phyloP scores from a whole-genome alignment of 1,139 yeast genomes.

The Sugiyamaella sp. region DNA sequence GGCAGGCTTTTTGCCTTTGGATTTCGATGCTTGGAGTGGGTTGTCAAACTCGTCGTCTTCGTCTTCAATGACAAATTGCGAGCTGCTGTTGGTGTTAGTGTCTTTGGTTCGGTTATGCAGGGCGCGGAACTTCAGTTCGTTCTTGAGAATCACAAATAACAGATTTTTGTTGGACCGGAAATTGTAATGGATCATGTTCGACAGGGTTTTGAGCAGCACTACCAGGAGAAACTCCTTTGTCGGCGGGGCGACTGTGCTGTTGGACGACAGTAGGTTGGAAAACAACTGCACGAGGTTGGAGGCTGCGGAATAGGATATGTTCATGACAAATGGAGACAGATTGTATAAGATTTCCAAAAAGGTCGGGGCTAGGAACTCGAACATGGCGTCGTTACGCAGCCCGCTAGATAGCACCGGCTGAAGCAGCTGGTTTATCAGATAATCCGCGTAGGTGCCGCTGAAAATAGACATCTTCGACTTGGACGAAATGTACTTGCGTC shows the following conservation, averaged over 20 bases:
- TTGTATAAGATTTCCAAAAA: conserved; percentile 41
- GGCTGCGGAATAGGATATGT: conserved; percentile 60
- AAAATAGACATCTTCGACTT: conserved; percentile 31
- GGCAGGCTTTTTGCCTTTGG: conserved; percentile 15
- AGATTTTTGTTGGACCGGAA: conserved; percentile 39
- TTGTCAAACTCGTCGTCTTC: conserved; percentile 41
- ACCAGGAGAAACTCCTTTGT: conserved; percentile 53
- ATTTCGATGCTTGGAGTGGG: not conserved
- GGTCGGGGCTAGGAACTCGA: conserved; percentile 33
- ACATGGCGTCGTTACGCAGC: conserved; percentile 30
- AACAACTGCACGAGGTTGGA: conserved; percentile 59
- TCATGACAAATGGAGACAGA: conserved; percentile 40
- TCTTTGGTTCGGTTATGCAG: conserved; percentile 20
- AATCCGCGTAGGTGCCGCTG: conserved; percentile 42
- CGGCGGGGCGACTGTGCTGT: conserved; percentile 47
- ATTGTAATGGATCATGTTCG: conserved; percentile 37
- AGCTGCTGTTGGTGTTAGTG: conserved; percentile 5
- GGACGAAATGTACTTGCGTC: conserved; percentile 32
- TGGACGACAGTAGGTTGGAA: conserved; percentile 41
- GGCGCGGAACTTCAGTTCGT: conserved; percentile 33
- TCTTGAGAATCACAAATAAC: conserved; percentile 39
- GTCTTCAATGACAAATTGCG: conserved; percentile 26
- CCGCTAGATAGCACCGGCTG: conserved; percentile 16
- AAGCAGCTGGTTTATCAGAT: conserved; percentile 37
- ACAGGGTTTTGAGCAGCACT: conserved; percentile 34